These are phyloP conservation scores for Pyropia haitanensis DNA, from an alignment of 23 red algal genomes.

Conservation along the genomic window DNA sequence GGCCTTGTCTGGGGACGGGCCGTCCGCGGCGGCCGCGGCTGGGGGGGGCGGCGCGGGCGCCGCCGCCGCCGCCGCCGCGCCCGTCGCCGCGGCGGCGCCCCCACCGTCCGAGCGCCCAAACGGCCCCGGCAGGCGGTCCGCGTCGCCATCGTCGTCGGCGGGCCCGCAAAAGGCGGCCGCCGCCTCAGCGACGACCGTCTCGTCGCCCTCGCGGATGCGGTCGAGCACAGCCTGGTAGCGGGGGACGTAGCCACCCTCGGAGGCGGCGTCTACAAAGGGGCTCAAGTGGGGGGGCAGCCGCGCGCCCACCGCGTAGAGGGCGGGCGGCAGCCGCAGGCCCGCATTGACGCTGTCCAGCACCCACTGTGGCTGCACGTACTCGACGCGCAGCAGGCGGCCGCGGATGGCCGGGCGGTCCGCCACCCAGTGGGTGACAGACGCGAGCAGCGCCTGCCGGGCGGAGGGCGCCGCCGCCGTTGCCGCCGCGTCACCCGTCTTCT, in stretches of 20 bases:
- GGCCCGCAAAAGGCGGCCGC: conserved; percentile 35
- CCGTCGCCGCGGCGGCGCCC: neutral
- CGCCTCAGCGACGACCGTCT: conserved; percentile 50
- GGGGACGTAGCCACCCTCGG: conserved; percentile 59
- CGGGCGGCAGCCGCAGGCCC: conserved; percentile 43
- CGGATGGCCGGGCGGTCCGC: conserved; percentile 58
- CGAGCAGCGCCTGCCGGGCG: neutral
- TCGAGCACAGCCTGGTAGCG: conserved; percentile 51
- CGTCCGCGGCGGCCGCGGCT: neutral
- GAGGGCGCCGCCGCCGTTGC: neutral
- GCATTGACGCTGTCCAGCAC: conserved; percentile 96
- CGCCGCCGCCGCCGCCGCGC: neutral
- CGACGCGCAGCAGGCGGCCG: conserved; percentile 50
- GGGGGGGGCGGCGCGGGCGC: neutral
- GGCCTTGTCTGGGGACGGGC: neutral
- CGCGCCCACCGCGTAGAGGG: conserved; percentile 56
- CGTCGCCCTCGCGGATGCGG: conserved; percentile 62
- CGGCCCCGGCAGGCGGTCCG: neutral
- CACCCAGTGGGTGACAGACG: conserved; percentile 69
- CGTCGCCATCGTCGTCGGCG: neutral
- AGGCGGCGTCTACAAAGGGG: conserved; percentile 38
- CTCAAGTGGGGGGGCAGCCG: conserved; percentile 45
- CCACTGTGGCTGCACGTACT: conserved; percentile 98
- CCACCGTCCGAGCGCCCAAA: neutral
- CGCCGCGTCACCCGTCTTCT: neutral